phyloP scores from a whole-genome alignment of 176 grass and related monocot genomes.

The Oryza meyeriana region DNA sequence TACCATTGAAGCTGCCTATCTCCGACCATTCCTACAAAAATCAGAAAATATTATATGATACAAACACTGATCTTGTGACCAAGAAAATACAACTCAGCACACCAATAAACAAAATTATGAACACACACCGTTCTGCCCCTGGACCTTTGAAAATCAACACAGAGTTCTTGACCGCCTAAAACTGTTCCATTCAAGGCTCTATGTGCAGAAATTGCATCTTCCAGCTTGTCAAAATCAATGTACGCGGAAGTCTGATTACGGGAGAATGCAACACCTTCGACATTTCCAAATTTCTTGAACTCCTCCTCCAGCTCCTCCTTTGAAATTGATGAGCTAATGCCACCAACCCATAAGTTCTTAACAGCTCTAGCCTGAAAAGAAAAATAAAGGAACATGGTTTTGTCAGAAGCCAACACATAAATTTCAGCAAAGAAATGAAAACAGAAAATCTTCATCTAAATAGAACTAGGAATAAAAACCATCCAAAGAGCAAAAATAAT shows the following conservation, averaged over 20 bases:
- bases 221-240: constrained; percentile 70
- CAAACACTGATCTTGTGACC: background rate
- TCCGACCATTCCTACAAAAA: constrained; percentile 60
- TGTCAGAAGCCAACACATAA: background rate
- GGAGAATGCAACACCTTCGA: constrained; percentile 69
- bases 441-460: background rate
- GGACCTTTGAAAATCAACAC: constrained; percentile 92
- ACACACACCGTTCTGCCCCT: constrained; percentile 65
- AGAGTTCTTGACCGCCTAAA: constrained; percentile 69
- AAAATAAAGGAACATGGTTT: constrained; percentile 6
- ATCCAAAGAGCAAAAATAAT: background rate
- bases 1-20: constrained; percentile 25
- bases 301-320: constrained; percentile 72
- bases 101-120: background rate
- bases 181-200: constrained; percentile 67
- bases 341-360: constrained; percentile 82
- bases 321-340: constrained; percentile 61
- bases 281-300: constrained; percentile 72
- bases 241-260: constrained; percentile 60
- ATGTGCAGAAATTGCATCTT: constrained; percentile 92
- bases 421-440: constrained; percentile 7
- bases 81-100: background rate
- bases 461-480: background rate
- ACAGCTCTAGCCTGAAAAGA: constrained; percentile 72
- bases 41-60: constrained; percentile 14